Evolutionary conservation across 2,329 filamentous ascomycete species (phyloP), one percentile per base, ranked within the genome.

Genomic region (Scopulariopsis brevicaulis): DNA sequence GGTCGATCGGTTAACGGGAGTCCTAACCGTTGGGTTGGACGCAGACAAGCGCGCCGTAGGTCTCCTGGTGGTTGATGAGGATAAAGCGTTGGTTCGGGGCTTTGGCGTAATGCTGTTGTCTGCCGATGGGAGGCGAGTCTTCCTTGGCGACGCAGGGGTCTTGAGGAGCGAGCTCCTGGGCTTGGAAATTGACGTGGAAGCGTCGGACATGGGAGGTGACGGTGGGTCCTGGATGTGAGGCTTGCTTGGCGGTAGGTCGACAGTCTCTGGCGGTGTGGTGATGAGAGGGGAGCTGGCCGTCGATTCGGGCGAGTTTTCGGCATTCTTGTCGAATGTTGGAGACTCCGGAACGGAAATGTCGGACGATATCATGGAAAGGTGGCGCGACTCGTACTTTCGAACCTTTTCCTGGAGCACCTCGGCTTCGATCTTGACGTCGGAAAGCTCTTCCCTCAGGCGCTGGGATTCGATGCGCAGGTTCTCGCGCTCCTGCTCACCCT

Each of bases 331-430:
- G 61, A 90, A 92, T 24, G 84, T 82, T 24, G 89, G 86, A 51
- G 88, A 90, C 60, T 82, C 87, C 59, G 80, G 77, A 15, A 81
- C 72, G 22, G 81, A 84, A n/a, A 84, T 70, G 65, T 85, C 81
- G 60, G 83, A 85, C 14, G 81, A 81, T 56, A 85, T 77, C 61
- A 75, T 69, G 46, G 81, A 82, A 24, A 85, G 69, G 63, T 85
- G 81, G 54, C 82, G 79, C 28, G 68, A 66, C 62, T 82, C 80
- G 52, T 82, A 76, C 70, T 92, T 88, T 68, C 89, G 89, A 67
- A 97, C 78, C 79, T 96, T 97, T 77, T 96, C 90, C 67, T 94
- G 87, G 66, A 93, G 82, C 66, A 99, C 94, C 68, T 97, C 94
- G 60, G 88, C 87, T 73, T 99, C 94, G 62, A 99, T 90, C 76